Conservation (phyloP, 495 filamentous ascomycete species). For the Chaetomium tenue region DNA sequence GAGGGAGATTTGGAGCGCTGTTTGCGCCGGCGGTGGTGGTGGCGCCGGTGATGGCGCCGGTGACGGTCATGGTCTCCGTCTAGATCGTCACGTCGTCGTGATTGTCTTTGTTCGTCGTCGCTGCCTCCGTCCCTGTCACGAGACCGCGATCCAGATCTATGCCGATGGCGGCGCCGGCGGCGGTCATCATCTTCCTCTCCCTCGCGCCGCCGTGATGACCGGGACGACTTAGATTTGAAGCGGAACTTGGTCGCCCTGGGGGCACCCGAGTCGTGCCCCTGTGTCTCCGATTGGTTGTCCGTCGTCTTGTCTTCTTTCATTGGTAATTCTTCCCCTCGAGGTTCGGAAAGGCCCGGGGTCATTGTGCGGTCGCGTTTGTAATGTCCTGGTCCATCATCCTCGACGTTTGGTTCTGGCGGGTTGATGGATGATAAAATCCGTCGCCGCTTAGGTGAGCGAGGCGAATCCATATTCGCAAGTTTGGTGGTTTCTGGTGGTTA, state of each 20-base stretch:
- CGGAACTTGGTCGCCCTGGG: conserved; percentile 53
- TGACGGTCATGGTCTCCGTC: conserved; percentile 24
- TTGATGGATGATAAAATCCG: conserved; percentile 49
- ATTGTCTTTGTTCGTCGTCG: not conserved
- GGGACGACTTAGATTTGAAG: conserved; percentile 51
- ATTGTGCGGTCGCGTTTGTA: conserved; percentile 3
- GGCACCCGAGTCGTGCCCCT: not conserved
- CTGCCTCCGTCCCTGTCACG: not conserved
- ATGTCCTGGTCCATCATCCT: conserved; percentile 21
- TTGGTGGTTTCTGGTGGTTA: not conserved
- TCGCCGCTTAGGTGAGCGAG: conserved; percentile 46
- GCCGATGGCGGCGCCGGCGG: conserved; percentile 26
- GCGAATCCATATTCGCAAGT: conserved; percentile 28
- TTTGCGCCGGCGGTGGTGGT: conserved; percentile 30
- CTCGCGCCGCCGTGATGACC: conserved; percentile 18
- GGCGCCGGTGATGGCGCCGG: conserved; percentile 28
- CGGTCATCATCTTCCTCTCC: conserved; percentile 27
- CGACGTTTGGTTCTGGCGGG: conserved; percentile 24
- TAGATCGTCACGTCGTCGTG: not conserved
- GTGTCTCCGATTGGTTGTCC: not conserved
- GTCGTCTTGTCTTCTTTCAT: not conserved
- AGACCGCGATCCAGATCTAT: conserved; percentile 4
- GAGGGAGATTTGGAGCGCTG: conserved; percentile 33
- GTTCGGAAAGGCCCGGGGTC: conserved; percentile 18
- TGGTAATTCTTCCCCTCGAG: conserved; percentile 6